Base-by-base conservation (phyloP, 164 flowering plant species). In the Pachysandra terminalis region DNA sequence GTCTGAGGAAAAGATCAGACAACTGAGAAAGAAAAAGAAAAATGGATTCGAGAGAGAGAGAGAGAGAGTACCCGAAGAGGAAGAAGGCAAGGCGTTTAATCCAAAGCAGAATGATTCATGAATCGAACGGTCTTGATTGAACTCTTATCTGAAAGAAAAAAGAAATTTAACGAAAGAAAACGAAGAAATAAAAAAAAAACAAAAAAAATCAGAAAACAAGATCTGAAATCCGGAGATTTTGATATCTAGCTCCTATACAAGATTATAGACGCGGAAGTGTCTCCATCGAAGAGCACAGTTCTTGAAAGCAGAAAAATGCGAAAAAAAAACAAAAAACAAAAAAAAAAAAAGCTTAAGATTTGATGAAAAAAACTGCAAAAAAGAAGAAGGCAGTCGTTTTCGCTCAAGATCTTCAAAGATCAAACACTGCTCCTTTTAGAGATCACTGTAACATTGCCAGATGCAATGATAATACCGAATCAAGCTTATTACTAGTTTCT, bases 51-150 rank as follows among this genome's bases (percentile, higher is more conserved):
- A 56, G 59, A 56, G 28, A 56, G 59, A 56, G 59, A 16, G 21
- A 56, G 59, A 53, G 56, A 53, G 56, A 53, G n/a, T 6, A 23
- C 14, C 32, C 59, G 22, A 25, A 22, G 12, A 32, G 37, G 37
- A 32, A 32, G 37, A 32, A 21, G 16, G 1, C 26, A 25, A 54
- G 59, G 59, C 59, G 27, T 25, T 19, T 56, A 56, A 56, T 22
- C 59, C 59, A 56, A 56, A 56, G 59, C 59, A 53, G 22, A 21
- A 53, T 21, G 56, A 8, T 53, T 53, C 56, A 53, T 19, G 56
- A 27, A 56, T 56, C 59, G 59, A 24, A 56, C 59, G 59, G 59
- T 15, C 25, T 12, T 25, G 28, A 27, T 7, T 32, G 37, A 32
- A 32, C 37, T 3, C 37, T 32, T 3, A 32, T 32, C 37, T 32